Conservation (phyloP, 1,284 basidiomycete species). For the Leccinum angustisporum region DNA sequence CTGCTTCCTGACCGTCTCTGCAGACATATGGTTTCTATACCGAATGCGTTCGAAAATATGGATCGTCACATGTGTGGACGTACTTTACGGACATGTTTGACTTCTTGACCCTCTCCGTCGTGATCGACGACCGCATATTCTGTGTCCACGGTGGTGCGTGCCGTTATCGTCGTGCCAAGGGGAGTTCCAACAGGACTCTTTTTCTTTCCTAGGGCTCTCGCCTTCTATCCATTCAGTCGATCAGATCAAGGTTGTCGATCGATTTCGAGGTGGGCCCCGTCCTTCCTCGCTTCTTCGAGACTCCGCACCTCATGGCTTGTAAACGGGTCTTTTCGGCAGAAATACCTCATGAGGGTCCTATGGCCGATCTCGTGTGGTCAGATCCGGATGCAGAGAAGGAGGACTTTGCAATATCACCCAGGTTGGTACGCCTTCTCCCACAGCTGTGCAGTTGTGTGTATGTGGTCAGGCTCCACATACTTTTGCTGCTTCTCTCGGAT, state of each 20-base stretch:
- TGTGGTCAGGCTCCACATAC: conserved; percentile 18
- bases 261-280: conserved; percentile 73
- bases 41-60: conserved; percentile 98
- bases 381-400: conserved; percentile 99
- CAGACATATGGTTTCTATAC: conserved; percentile 99
- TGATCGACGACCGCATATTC: conserved; percentile 99
- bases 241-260: conserved; percentile 98
- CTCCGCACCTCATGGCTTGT: conserved; percentile 24
- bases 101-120: conserved; percentile 94
- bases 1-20: conserved; percentile 16
- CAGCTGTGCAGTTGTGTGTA: conserved; percentile 11
- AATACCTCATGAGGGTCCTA: conserved; percentile 99
- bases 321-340: conserved; percentile 49
- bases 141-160: conserved; percentile 92
- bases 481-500: conserved; percentile 6
- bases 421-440: conserved; percentile 51
- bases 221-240: conserved; percentile 99
- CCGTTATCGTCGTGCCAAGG: conserved; percentile 20
- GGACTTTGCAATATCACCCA: conserved; percentile 97
- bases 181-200: conserved; percentile 2
- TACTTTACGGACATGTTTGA: conserved; percentile 99
- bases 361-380: conserved; percentile 99
- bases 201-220: conserved; percentile 67
- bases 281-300: conserved; percentile 21
- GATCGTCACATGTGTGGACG: conserved; percentile 95